Percentiles rank a stretch among this genome's conserved stretches.
Evolutionary conservation across 2,329 filamentous ascomycete genomes (phyloP).

Genomic region (Ilyonectria sp.): DNA sequence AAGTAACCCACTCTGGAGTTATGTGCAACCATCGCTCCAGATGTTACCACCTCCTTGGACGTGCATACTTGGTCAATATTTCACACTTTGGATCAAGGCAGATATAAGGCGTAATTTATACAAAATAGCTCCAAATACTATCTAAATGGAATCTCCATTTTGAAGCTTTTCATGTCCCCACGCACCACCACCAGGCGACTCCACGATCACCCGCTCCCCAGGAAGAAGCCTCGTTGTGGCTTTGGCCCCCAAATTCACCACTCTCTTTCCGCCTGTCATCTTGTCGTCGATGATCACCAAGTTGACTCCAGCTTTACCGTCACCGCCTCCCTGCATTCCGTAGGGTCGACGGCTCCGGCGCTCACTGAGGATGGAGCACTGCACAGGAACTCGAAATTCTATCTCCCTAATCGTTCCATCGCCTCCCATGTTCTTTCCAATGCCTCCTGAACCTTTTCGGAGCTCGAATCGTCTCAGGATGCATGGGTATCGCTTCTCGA

Average conservation of each 20-base stretch:
- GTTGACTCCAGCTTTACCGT: constrained; percentile 78
- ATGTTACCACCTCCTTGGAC: no score
- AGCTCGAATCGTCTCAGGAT: constrained; percentile 52
- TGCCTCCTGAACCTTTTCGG: constrained; percentile 63
- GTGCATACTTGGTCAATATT: no score
- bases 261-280: constrained; percentile 49
- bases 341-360: constrained; percentile 83
- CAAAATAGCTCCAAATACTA: no score
- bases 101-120: no score
- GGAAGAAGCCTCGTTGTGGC: constrained; percentile 41
- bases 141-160: no score
- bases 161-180: constrained; percentile 33
- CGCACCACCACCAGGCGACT: constrained; percentile 48
- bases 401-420: constrained; percentile 85
- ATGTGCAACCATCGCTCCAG: no score
- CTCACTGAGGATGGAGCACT: constrained; percentile 85
- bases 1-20: no score
- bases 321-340: constrained; percentile 79
- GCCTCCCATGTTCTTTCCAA: constrained; percentile 78
- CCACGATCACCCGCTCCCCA: constrained; percentile 46
- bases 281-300: constrained; percentile 69
- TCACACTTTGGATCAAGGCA: no score
- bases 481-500: constrained; percentile 54
- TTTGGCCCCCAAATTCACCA: constrained; percentile 46
- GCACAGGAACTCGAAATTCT: constrained; percentile 83